These are phyloP conservation scores for Prunus armeniaca DNA, from an alignment of 306 rosid genomes.

Conservation along the genomic window DNA sequence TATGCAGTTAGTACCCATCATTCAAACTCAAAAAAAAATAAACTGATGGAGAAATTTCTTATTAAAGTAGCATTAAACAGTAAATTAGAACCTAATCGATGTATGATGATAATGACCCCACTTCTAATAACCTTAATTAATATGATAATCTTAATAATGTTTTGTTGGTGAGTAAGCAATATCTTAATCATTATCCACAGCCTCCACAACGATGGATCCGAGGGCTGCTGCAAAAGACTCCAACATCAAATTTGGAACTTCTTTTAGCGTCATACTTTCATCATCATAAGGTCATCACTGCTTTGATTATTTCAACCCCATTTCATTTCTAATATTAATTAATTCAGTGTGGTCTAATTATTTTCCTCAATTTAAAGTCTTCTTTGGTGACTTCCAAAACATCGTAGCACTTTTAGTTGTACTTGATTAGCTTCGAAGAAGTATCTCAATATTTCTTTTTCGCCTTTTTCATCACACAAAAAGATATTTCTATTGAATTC, in stretches of 20 bases:
- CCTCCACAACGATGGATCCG: background rate
- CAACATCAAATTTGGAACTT: background rate
- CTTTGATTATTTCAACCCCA: too few species aligned
- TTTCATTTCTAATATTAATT: too few species aligned
- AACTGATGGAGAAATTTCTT: background rate
- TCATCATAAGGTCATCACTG: constrained; percentile 14
- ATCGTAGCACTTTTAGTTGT: too few species aligned
- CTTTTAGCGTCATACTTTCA: constrained; percentile 6
- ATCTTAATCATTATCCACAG: constrained; percentile 1
- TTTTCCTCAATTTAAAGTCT: too few species aligned
- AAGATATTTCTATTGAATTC: too few species aligned
- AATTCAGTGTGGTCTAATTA: too few species aligned
- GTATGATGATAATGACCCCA: background rate
- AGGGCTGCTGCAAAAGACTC: background rate
- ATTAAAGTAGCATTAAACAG: background rate
- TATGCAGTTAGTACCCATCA: background rate
- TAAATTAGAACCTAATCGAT: background rate
- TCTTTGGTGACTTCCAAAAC: too few species aligned
- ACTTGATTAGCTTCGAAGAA: too few species aligned
- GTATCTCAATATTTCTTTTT: too few species aligned
- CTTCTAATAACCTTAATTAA: background rate
- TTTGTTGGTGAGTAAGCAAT: background rate
- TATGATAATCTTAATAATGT: background rate
- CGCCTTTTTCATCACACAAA: too few species aligned
- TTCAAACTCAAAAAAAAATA: too few species aligned